Base-by-base conservation (phyloP, 257 asterid genomes). In the Nicotiana benthamiana region DNA sequence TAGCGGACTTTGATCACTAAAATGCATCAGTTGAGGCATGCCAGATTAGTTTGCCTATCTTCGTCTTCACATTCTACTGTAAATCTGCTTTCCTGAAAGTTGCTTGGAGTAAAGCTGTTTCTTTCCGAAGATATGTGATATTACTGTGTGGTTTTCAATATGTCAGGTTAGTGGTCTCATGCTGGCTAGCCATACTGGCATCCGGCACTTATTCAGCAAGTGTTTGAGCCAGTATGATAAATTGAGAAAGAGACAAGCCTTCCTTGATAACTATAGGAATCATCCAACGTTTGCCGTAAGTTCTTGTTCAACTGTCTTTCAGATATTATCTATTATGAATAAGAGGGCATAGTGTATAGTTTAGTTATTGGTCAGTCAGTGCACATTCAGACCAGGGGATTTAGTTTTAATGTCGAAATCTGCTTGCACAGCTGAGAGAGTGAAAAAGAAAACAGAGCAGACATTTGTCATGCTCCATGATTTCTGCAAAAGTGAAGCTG, bases 151-250 rank as follows among this genome's bases (percentile, higher is more conserved):
- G 48, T 87, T 83, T 32, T 79, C 27, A 20, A 54, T 72, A 68
- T 85, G 1, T 83, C 82, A 96, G 99, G 99, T 96, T 79, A 96
- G 97, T 79, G 99, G 99, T 75, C 94, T 96, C 83, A 96, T 96
- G 98, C 90, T 96, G 74, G 99, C 99, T 78, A 96, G 99, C 86
- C 97, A 96, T 83, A 96, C 99, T 84, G 97, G 99, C 77, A 94
- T 96, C 84, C 99, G 99, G 68, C 99, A 96, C 87, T 90, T 96
- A 88, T 96, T 96, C 85, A 87, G 97, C 85, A 94, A 94, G 88
- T 94, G 97, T 79, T 87, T 96, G 95, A 92, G 94, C 91, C 99
- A 96, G 87, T 96, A 96, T 82, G 98, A 94, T 83, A 94, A 94
- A 87, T 86, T 96, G 92, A 90, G 99, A 87, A 96, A 96, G 91